phyloP scores from a whole-genome alignment of 2,329 filamentous ascomycete genomes.

The Cladobotryum mycophilum region DNA sequence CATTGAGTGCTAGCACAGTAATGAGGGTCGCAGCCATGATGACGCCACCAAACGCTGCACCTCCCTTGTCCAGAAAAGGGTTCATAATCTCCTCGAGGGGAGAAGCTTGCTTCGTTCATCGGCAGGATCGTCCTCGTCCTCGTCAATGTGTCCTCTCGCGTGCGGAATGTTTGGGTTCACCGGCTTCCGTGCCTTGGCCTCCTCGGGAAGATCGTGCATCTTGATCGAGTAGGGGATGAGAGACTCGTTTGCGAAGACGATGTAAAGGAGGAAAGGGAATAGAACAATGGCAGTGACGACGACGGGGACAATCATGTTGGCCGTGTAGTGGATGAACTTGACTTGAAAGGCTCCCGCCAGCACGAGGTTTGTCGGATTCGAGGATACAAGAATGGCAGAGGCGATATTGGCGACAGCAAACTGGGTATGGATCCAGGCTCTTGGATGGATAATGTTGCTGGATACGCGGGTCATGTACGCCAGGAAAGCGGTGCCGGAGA shows the following conservation, averaged over 20 bases:
- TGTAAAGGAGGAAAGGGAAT: constrained; percentile 64
- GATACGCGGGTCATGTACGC: constrained; percentile 73
- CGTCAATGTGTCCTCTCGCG: constrained; percentile 48
- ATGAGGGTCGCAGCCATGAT: constrained; percentile 64
- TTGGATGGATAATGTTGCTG: constrained; percentile 62
- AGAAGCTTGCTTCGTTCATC: constrained; percentile 48
- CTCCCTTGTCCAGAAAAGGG: constrained; percentile 61
- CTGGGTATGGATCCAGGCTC: constrained; percentile 68
- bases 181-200: constrained; percentile 47
- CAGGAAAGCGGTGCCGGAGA: constrained; percentile 68
- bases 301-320: constrained; percentile 71
- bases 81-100: constrained; percentile 68
- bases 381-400: constrained; percentile 70
- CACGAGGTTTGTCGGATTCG: constrained; percentile 71
- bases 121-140: constrained; percentile 39
- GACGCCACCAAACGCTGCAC: constrained; percentile 56
- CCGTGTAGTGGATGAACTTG: constrained; percentile 66
- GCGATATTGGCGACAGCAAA: constrained; percentile 68
- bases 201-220: constrained; percentile 60
- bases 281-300: constrained; percentile 60
- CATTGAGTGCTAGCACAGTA: constrained; percentile 60
- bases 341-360: constrained; percentile 66
- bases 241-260: constrained; percentile 58
- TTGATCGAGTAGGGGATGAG: constrained; percentile 61
- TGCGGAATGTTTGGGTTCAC: constrained; percentile 69